Evolutionary conservation across 164 flowering plant genomes (phyloP), one percentile per base, ranked within the genome.

Genomic region (Vitis amurensis): DNA sequence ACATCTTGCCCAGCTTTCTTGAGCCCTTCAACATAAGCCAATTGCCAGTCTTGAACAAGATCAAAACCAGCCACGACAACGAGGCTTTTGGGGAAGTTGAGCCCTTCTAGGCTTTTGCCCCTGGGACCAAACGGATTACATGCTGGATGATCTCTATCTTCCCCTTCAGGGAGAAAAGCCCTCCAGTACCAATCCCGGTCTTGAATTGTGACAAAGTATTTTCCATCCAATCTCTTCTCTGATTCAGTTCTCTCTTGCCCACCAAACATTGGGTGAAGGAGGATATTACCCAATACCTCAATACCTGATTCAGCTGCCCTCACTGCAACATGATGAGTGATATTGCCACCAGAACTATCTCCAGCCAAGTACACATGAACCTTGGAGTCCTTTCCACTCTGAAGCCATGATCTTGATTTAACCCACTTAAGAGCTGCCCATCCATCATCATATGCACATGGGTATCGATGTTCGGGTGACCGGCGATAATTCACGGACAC

Each of bases 121-220:
- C 81, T 71, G 2, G 87, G 88, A 0, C 93, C 93, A 61, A 89
- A 89, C 3, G 85, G 83, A 47, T 86, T 87, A 59, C 90, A 83
- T 0, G 93, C 93, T 2, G 88, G 91, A 71, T 89, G 93, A 58
- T 89, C 88, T 59, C 91, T 76, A 56, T 86, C 90, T 53, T 86
- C 91, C 0, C 91, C 93, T 67, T 87, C 89, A 1, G 93, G 93
- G 1, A 89, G 75, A 74, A 55, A 89, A 2, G 93, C 93, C 66
- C 89, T 64, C 93, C 93, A 89, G 64, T 89, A 89, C 93, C 93
- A 89, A 65, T 89, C 91, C 11, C 93, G 77, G 64, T 87, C 93
- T 59, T 82, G 85, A 9, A 89, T 30, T 16, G 80, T 86, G 7
- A 89, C 90, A 64, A 89, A 89, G 75, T 89, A 89, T 47, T 87